A percentile compares a stretch with the other conserved stretches of the same genome.
These are phyloP conservation scores for Aspergillus bridgeri DNA, from an alignment of 495 filamentous ascomycete species.

Conservation along the genomic window DNA sequence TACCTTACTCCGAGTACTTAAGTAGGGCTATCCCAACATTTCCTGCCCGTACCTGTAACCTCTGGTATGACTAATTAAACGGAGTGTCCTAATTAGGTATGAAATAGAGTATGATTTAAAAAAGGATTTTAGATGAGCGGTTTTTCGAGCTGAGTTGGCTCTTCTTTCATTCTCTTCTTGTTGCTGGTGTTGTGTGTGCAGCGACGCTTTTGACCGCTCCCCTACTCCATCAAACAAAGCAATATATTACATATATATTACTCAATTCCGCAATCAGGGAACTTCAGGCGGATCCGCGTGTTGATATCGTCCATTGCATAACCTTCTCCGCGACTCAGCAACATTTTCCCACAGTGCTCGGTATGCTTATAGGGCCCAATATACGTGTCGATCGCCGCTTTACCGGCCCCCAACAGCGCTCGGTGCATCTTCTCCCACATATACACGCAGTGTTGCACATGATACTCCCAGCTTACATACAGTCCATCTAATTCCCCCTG, in stretches of 20 bases:
- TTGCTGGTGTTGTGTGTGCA: constrained; percentile 1
- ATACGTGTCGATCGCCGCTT: constrained; percentile 17
- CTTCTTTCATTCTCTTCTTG: constrained; percentile 4
- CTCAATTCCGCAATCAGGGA: constrained; percentile 4
- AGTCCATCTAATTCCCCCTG: constrained; percentile 12
- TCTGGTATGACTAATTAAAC: constrained; percentile 1
- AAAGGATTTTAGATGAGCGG: constrained; percentile 1
- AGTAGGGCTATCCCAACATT: neutral
- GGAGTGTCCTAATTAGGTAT: constrained; percentile 3
- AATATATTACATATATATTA: neutral
- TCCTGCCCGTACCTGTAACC: neutral
- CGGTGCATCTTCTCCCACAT: constrained; percentile 35
- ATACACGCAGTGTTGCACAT: constrained; percentile 30
- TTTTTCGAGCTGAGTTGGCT: constrained; percentile 2
- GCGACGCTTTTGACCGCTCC: constrained; percentile 1
- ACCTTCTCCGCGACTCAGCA: constrained; percentile 9
- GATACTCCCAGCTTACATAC: constrained; percentile 33
- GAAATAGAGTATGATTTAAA: constrained; percentile 5
- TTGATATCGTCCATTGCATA: constrained; percentile 3
- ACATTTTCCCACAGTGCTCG: constrained; percentile 21
- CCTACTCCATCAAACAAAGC: constrained; percentile 1
- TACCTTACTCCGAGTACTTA: no score
- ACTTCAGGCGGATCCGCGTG: constrained; percentile 1
- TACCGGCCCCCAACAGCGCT: constrained; percentile 9
- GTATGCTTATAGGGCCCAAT: constrained; percentile 22